Conservation (phyloP, 108 stramenopile genomes). For the Cyclotella cryptica region DNA sequence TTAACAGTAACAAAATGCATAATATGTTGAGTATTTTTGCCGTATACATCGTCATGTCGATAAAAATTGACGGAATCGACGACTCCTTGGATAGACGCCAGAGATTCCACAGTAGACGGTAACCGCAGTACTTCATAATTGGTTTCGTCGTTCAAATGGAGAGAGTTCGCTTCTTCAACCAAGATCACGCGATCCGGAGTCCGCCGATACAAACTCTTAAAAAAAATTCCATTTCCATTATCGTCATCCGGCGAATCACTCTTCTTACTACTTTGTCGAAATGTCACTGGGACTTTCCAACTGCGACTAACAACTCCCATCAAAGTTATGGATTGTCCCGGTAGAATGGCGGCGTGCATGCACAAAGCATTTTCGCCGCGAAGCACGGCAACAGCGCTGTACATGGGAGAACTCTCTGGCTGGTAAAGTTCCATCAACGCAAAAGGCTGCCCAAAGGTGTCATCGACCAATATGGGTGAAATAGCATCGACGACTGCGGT, state of each 20-base stretch:
- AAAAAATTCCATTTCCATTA: constrained; percentile 23
- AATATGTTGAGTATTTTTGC: constrained; percentile 17
- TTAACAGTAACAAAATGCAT: constrained; percentile 49
- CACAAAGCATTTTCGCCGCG: constrained; percentile 58
- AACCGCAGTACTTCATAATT: constrained; percentile 1
- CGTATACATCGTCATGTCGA: constrained; percentile 1
- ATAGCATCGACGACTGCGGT: constrained; percentile 69
- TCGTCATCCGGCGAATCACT: not conserved
- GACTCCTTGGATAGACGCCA: constrained; percentile 45
- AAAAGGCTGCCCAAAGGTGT: constrained; percentile 67
- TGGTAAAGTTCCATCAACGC: constrained; percentile 77
- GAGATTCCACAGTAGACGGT: constrained; percentile 43
- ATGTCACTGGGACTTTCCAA: constrained; percentile 68
- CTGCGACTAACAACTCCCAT: constrained; percentile 52
- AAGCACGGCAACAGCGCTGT: constrained; percentile 63
- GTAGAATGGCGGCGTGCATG: constrained; percentile 65
- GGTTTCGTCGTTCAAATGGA: constrained; percentile 47
- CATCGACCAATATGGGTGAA: constrained; percentile 74
- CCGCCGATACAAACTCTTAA: constrained; percentile 46
- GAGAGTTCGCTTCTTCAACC: constrained; percentile 38
- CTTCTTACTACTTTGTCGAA: constrained; percentile 14
- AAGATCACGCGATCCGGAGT: constrained; percentile 77
- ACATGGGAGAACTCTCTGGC: constrained; percentile 11
- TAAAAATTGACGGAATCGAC: constrained; percentile 53
- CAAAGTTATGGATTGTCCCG: constrained; percentile 63